A percentile compares a stretch with the other conserved stretches of the same genome.
These are phyloP conservation scores for Hypoxylon sp. DNA, from an alignment of 2,329 filamentous ascomycete genomes.

Conservation along the genomic window DNA sequence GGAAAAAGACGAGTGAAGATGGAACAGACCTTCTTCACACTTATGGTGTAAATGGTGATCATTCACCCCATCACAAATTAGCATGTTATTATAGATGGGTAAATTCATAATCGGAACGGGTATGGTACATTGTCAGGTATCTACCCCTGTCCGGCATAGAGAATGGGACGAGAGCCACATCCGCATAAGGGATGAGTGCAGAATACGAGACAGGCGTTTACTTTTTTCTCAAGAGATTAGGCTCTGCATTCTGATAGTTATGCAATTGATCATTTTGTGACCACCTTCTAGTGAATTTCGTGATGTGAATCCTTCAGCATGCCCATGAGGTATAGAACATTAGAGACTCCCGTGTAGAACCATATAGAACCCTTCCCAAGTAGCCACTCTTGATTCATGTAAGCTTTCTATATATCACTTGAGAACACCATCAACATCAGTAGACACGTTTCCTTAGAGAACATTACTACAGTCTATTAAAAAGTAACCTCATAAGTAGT, in stretches of 20 bases:
- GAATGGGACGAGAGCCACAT: not conserved
- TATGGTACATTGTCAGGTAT: constrained; percentile 10
- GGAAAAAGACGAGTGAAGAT: not conserved
- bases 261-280: not conserved
- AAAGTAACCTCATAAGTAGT: not conserved
- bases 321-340: not conserved
- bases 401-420: not conserved
- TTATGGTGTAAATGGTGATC: not conserved
- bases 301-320: not conserved
- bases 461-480: not conserved
- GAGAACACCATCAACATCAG: not conserved
- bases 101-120: constrained; percentile 5
- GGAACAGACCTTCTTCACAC: not conserved
- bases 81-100: constrained; percentile 28
- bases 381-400: not conserved
- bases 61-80: constrained; percentile 14
- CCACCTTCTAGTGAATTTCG: not conserved
- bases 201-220: constrained; percentile 3
- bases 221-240: not conserved
- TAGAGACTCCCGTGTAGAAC: not conserved
- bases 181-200: constrained; percentile 13
- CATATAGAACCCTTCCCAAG: too few relatives aligned
- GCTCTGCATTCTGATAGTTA: not conserved
- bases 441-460: not conserved
- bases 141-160: constrained; percentile 4